Conservation (phyloP, 257 asterid species). For the Knoxia roxburghii region DNA sequence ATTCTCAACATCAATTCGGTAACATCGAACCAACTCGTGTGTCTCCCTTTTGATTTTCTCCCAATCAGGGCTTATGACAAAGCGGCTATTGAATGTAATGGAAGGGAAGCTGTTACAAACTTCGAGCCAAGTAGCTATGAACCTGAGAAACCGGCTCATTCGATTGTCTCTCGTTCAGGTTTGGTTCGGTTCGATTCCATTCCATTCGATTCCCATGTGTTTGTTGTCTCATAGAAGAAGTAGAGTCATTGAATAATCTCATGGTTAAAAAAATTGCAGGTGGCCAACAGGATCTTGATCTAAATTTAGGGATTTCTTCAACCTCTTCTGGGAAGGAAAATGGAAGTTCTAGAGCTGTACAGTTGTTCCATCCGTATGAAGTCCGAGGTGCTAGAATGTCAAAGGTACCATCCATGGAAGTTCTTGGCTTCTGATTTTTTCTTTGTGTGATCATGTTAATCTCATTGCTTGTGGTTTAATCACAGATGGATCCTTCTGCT, state of each 20-base stretch:
- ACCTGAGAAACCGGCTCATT: constrained; percentile 22
- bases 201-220: no score
- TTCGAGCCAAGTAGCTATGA: constrained; percentile 55
- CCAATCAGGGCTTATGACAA: constrained; percentile 68
- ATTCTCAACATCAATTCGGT: constrained; percentile 23
- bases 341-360: constrained; percentile 29
- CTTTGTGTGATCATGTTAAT: neutral
- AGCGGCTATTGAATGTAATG: constrained; percentile 68
- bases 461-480: neutral
- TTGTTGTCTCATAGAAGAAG: neutral
- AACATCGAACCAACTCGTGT: constrained; percentile 29
- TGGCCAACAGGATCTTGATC: constrained; percentile 46
- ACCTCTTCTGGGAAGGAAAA: constrained; percentile 38
- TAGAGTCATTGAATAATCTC: constrained; percentile 2
- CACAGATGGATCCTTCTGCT: constrained; percentile 26
- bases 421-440: neutral
- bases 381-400: constrained; percentile 31
- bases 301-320: constrained; percentile 66
- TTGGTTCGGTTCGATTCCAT: no score
- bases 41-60: constrained; percentile 28
- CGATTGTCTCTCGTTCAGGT: constrained; percentile 15
- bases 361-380: constrained; percentile 41
- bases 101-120: constrained; percentile 73
- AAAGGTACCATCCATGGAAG: constrained; percentile 25
- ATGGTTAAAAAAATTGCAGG: constrained; percentile 30